Percentiles rank a stretch among this genome's conserved stretches.
phyloP scores from a whole-genome alignment of 1,284 basidiomycete genomes.

The Cryptococcus neoformans region DNA sequence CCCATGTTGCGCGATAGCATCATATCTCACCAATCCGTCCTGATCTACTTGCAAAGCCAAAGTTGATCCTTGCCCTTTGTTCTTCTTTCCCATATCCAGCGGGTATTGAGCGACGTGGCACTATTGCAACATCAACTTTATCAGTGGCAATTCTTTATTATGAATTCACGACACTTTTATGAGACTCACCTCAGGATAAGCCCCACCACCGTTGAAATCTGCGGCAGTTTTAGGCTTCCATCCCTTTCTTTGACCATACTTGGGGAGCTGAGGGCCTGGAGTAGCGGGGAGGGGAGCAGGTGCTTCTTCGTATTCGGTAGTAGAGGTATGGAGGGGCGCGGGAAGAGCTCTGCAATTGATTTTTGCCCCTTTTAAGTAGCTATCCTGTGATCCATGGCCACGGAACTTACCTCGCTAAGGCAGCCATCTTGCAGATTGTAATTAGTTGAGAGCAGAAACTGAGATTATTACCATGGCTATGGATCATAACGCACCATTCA shows the following conservation, averaged over 20 bases:
- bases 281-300: constrained; percentile 18
- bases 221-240: constrained; percentile 82
- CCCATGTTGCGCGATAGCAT: constrained; percentile 94
- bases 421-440: neutral
- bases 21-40: constrained; percentile 95
- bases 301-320: constrained; percentile 30
- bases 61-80: constrained; percentile 80
- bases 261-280: constrained; percentile 28
- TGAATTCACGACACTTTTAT: neutral
- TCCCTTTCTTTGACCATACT: constrained; percentile 74
- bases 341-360: constrained; percentile 34
- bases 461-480: neutral
- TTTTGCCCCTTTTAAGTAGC: neutral
- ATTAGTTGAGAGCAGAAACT: neutral
- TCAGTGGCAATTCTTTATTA: constrained; percentile 4
- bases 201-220: constrained; percentile 90
- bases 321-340: constrained; percentile 33
- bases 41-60: constrained; percentile 94
- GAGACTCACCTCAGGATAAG: constrained; percentile 72
- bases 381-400: neutral
- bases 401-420: neutral
- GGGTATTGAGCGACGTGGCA: constrained; percentile 98
- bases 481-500: neutral
- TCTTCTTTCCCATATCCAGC: constrained; percentile 90
- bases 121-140: constrained; percentile 20